Evolutionary conservation across 2,329 filamentous ascomycete species (phyloP), one percentile per base, ranked within the genome.

Genomic region (Botrytis aclada): DNA sequence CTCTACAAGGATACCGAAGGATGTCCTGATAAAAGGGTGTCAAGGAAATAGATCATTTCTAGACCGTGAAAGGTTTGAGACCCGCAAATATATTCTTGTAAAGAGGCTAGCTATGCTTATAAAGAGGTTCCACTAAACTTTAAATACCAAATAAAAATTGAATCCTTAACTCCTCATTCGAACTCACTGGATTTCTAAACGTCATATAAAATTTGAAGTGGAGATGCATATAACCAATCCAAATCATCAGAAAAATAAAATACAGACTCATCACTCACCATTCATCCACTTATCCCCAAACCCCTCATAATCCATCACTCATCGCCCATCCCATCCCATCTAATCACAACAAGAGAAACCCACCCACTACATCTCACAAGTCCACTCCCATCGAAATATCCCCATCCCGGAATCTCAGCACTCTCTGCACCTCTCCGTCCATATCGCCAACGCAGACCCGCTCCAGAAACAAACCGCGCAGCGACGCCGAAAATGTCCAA

Each of bases 371-470:
- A 29, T 16, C 10, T 54, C n/a, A 4, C 6, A 29, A 18, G 3
- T 29, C 18, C 9, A 16, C 18, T 43, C 2, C n/a, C 0, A 63
- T 16, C n/a, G 8, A 41, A 4, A 2, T 5, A 20, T 29, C n/a
- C 61, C 20, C n/a, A 32, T 12, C 18, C 4, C 45, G 22, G 29
- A 64, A n/a, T 37, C 6, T 39, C 81, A 80, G 1, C 75, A 70
- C 54, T 84, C 6, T 85, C 75, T n/a, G n/a, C n/a, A n/a, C n/a
- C 83, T 83, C 54, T 84, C 85, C 74, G 72, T 80, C 12, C 81
- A 83, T 12, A 81, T 82, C 10, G 79, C 80, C 4, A 82, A 79
- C 32, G 75, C 83, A 61, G 82, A 84, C 32, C 84, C 1, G 84
- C 84, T 0, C 80, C 81, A 7, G 84, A 86, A 75, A 86, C 14